Conservation (phyloP, 2,329 filamentous ascomycete species). For the Aaosphaeria pasadenensis region DNA sequence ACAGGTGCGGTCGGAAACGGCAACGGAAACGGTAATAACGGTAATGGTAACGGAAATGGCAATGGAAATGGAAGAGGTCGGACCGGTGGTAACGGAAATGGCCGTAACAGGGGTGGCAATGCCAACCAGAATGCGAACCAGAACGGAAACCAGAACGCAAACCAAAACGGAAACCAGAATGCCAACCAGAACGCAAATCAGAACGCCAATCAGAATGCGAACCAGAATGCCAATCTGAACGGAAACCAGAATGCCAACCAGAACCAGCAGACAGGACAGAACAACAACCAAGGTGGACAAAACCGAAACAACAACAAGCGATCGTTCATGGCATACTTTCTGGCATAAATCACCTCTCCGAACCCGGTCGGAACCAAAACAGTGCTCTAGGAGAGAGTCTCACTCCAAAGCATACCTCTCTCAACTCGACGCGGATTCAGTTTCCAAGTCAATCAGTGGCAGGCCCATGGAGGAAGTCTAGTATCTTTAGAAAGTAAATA, state of each 20-base stretch:
- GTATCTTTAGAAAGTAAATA: too few relatives aligned
- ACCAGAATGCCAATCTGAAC: neutral
- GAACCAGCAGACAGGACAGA: neutral
- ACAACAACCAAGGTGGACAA: too few relatives aligned
- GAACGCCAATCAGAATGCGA: neutral
- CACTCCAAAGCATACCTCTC: too few relatives aligned
- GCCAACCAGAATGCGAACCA: constrained; percentile 1
- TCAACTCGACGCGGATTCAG: too few relatives aligned
- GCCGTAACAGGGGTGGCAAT: constrained; percentile 4
- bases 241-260: neutral
- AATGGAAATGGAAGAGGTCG: constrained; percentile 8
- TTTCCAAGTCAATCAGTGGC: too few relatives aligned
- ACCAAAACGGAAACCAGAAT: neutral
- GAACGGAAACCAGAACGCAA: neutral
- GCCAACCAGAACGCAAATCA: neutral
- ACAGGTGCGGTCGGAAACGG: constrained; percentile 1
- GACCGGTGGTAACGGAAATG: constrained; percentile 1
- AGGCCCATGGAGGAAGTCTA: too few relatives aligned
- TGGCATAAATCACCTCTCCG: too few relatives aligned
- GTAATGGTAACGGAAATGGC: constrained; percentile 2
- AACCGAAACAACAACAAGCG: too few relatives aligned
- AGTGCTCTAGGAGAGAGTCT: too few relatives aligned
- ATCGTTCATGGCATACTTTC: too few relatives aligned
- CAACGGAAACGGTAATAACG: constrained; percentile 3
- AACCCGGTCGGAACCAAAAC: too few relatives aligned